Conservation (phyloP, 306 rosid species). For the Malus asiatica region DNA sequence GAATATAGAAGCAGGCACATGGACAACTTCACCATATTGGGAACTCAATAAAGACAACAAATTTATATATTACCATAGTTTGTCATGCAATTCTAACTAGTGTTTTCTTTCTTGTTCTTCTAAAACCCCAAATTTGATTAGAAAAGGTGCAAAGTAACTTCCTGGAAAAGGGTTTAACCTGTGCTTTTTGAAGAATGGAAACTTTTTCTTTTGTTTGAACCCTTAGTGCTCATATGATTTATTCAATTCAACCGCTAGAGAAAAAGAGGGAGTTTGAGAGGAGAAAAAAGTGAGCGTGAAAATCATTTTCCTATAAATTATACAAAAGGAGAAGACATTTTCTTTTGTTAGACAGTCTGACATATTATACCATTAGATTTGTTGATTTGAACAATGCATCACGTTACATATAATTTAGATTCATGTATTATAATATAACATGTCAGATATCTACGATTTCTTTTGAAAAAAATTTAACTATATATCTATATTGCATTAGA, state of each 20-base stretch:
- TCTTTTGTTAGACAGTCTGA: no score
- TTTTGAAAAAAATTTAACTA: not conserved
- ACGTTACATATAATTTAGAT: no score
- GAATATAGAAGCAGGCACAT: slow-evolving; percentile 81
- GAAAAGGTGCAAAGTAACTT: not conserved
- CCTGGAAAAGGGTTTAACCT: not conserved
- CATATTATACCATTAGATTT: not conserved
- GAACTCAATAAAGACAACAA: slow-evolving; percentile 50
- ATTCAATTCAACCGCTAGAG: no score
- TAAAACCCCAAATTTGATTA: not conserved
- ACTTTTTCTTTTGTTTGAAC: no score
- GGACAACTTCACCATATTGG: slow-evolving; percentile 44
- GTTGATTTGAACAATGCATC: not conserved
- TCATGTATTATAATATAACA: no score
- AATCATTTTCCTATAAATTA: not conserved
- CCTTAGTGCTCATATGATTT: no score
- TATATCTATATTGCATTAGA: not conserved
- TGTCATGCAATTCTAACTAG: slow-evolving; percentile 30
- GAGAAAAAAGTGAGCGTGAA: no score
- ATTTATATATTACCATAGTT: slow-evolving; percentile 17
- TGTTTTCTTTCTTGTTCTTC: not conserved
- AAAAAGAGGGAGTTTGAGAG: no score
- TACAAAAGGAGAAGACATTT: not conserved
- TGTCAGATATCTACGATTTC: not conserved
- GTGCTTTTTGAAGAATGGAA: not conserved